These are phyloP conservation scores for Stentor coeruleus DNA, from an alignment of 73 alveolate species.

Conservation along the genomic window DNA sequence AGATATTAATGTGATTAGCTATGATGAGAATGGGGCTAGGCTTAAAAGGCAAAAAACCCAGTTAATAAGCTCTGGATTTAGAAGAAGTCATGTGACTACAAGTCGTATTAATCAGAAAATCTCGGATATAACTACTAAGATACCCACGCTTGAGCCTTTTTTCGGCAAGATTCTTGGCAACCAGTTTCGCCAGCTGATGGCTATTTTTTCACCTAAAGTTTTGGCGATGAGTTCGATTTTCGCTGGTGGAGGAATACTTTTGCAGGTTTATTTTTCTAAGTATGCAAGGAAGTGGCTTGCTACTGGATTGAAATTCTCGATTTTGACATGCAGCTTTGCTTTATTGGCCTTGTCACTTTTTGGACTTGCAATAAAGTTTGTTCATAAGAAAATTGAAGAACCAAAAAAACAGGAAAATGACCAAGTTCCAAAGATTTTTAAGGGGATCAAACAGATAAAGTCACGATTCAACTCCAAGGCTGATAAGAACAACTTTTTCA, in stretches of 20 bases:
- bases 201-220: background rate
- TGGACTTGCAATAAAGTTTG: background rate
- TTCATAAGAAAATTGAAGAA: conserved; percentile 13
- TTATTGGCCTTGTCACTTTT: background rate
- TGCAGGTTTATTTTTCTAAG: conserved; percentile 9
- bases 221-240: background rate
- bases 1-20: background rate
- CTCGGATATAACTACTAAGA: background rate
- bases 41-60: background rate
- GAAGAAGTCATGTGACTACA: background rate
- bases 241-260: conserved; percentile 1
- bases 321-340: background rate
- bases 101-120: background rate
- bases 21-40: background rate
- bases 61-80: background rate
- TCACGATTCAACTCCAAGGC: conserved; percentile 17
- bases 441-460: background rate
- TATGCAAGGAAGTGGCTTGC: background rate
- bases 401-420: background rate
- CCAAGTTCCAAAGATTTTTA: background rate
- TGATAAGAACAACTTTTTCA: conserved; percentile 3
- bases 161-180: conserved; percentile 13
- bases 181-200: conserved; percentile 4
- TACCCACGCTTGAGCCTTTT: conserved; percentile 22
- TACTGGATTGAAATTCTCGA: background rate